Percentiles rank a stretch among this genome's conserved stretches.
Conservation (phyloP, 768 basidiomycete genomes). For the Leccinum rimulosum region DNA sequence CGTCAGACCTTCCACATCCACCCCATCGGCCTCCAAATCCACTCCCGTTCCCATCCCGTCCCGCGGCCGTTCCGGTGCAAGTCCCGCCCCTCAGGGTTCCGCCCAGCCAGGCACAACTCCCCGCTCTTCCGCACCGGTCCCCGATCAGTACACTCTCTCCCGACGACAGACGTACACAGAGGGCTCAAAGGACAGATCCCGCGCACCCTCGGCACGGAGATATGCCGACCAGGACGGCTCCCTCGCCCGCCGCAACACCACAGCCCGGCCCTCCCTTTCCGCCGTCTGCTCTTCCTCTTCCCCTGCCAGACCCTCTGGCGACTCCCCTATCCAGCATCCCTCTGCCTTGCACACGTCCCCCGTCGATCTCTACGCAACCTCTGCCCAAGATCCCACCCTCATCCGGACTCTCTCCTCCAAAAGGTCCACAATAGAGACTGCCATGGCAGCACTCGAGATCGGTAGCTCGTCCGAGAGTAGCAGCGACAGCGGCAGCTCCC, state of each 20-base stretch:
- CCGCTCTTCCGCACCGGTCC: slow-evolving; percentile 33
- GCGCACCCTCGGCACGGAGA: slow-evolving; percentile 63
- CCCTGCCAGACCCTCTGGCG: slow-evolving; percentile 23
- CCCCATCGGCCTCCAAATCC: slow-evolving; percentile 41
- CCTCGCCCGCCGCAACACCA: slow-evolving; percentile 44
- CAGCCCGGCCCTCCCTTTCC: slow-evolving; percentile 44
- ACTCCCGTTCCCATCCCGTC: slow-evolving; percentile 34
- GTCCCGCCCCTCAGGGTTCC: slow-evolving; percentile 39
- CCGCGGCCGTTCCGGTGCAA: slow-evolving; percentile 53
- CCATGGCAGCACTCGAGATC: slow-evolving; percentile 39
- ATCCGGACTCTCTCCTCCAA: slow-evolving; percentile 35
- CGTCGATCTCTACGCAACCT: slow-evolving; percentile 20
- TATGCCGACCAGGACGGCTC: slow-evolving; percentile 53
- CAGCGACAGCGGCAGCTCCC: slow-evolving; percentile 49
- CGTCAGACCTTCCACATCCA: slow-evolving; percentile 11
- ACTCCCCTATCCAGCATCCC: slow-evolving; percentile 16
- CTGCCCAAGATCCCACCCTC: slow-evolving; percentile 31
- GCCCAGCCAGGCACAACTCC: slow-evolving; percentile 27
- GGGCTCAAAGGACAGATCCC: slow-evolving; percentile 51
- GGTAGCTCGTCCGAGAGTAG: slow-evolving; percentile 53
- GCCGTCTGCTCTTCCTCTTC: slow-evolving; percentile 36
- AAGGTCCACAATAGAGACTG: slow-evolving; percentile 36
- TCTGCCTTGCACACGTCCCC: slow-evolving; percentile 19
- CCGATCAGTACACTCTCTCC: slow-evolving; percentile 42
- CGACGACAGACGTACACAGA: slow-evolving; percentile 54